Evolutionary conservation across 2,329 filamentous ascomycete genomes (phyloP), one percentile per base, ranked within the genome.

Genomic region (Fusarium fracticaudum): DNA sequence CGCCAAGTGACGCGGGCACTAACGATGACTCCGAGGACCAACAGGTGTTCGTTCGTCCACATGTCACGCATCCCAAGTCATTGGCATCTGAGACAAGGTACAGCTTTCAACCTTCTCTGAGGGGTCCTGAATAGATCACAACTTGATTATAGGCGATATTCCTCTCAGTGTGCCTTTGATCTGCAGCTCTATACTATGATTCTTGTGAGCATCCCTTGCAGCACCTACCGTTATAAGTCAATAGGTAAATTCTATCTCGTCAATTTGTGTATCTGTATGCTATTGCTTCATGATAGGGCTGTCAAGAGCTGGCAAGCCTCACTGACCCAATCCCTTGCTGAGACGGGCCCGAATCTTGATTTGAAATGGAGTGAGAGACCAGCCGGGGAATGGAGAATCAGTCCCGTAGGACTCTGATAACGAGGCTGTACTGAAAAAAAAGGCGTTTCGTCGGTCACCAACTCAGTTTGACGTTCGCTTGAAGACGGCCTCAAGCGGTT

Each of bases 401-500:
- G 17, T 40, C 50, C 62, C 38, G 41, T 57, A 64, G 71, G 67
- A 69, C 67, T 74, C 64, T 65, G 50, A 72, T 45, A 61, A 40
- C 59, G 60, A 74, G 71, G 68, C 67, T 74, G 61, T 60, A 71
- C 45, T 24, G 40, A 24, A 47, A 59, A 59, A 54, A 60, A 64
- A 35, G 60, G 64, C 61, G 66, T 51, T 61, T 64, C 17, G 43
- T 54, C 54, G 48, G 66, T 57, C 41, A 59, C 26, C 38, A 50
- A 48, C n/a, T 20, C 24, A 44, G 33, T 26, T 38, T 26, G 41
- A 60, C 66, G 40, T 38, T 57, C 66, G 72, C 60, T 72, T 76
- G 41, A 48, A 64, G n/a, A 69, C 79, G 79, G 79, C 70, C 78
- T 61, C 33, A 43, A 11, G 58, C 78, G 78, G 78, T 60, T 80